Percentiles rank a stretch among this genome's conserved stretches.
phyloP scores from a whole-genome alignment of 805 yeast genomes.

The Clavispora asparagi region DNA sequence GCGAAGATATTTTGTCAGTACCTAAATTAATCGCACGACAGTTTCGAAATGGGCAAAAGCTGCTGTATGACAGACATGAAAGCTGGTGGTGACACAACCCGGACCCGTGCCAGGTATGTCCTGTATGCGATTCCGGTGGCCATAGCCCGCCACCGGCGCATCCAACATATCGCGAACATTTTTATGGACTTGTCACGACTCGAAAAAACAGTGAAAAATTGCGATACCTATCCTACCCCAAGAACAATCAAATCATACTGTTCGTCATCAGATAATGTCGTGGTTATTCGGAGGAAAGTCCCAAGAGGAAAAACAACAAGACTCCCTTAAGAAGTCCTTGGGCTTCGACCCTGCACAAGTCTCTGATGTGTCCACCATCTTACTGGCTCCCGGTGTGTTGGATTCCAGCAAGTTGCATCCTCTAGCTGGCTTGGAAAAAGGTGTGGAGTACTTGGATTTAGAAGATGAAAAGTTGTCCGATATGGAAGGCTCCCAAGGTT shows the following conservation, averaged over 20 bases:
- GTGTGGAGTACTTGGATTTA: slow-evolving; percentile 82
- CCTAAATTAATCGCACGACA: too few relatives aligned
- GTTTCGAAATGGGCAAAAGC: too few relatives aligned
- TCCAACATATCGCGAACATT: neutral
- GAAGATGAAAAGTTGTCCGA: slow-evolving; percentile 71
- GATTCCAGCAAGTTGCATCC: slow-evolving; percentile 82
- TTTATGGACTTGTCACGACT: slow-evolving; percentile 1
- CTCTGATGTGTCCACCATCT: slow-evolving; percentile 56
- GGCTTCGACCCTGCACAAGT: slow-evolving; percentile 67
- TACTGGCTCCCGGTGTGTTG: slow-evolving; percentile 55
- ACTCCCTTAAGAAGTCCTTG: slow-evolving; percentile 27
- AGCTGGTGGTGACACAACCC: too few relatives aligned
- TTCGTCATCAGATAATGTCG: slow-evolving; percentile 28
- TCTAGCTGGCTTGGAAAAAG: slow-evolving; percentile 84
- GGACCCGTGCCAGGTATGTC: neutral
- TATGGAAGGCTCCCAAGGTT: slow-evolving; percentile 85
- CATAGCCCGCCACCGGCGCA: neutral
- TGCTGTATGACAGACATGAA: too few relatives aligned
- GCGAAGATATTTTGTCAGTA: too few relatives aligned
- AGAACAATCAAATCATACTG: neutral
- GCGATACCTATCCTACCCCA: neutral
- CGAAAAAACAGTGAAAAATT: slow-evolving; percentile 4
- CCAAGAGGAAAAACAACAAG: slow-evolving; percentile 14
- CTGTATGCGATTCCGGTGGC: neutral
- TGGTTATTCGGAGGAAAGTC: slow-evolving; percentile 45